These are phyloP conservation scores for Cryptococcus floricola DNA, from an alignment of 1,284 basidiomycete species.

Conservation along the genomic window DNA sequence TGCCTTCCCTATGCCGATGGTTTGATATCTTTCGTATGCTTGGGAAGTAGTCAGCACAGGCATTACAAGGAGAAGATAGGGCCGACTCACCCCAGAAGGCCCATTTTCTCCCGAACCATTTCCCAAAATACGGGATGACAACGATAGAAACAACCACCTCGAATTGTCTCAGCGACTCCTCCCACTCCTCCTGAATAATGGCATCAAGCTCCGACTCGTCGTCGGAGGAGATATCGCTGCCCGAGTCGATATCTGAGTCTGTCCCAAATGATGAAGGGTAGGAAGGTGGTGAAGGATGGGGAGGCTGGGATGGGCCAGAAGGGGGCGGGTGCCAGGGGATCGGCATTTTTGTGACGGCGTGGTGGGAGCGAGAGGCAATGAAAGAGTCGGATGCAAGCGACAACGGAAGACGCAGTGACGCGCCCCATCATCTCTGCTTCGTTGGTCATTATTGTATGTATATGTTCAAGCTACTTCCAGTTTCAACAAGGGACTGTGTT, in stretches of 20 bases:
- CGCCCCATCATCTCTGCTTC: too few species aligned
- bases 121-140: constrained; percentile 78
- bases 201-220: constrained; percentile 54
- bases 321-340: constrained; percentile 31
- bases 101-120: constrained; percentile 79
- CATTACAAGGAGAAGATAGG: neutral
- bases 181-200: constrained; percentile 84
- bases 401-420: too few species aligned
- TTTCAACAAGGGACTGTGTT: too few species aligned
- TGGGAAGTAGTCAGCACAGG: neutral
- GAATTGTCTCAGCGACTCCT: constrained; percentile 78
- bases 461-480: too few species aligned
- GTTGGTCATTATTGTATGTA: too few species aligned
- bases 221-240: constrained; percentile 56
- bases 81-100: constrained; percentile 71
- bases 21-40: constrained; percentile 9
- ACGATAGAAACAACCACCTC: constrained; percentile 74
- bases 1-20: neutral
- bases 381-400: neutral
- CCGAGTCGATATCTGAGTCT: constrained; percentile 43
- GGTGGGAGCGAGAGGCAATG: neutral
- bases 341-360: constrained; percentile 20
- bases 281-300: constrained; percentile 22
- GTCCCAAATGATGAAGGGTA: constrained; percentile 52
- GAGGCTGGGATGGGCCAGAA: neutral